A percentile compares a stretch with the other conserved stretches of the same genome.
phyloP scores from a whole-genome alignment of 2,329 filamentous ascomycete species.

The Scedosporium apiospermum region DNA sequence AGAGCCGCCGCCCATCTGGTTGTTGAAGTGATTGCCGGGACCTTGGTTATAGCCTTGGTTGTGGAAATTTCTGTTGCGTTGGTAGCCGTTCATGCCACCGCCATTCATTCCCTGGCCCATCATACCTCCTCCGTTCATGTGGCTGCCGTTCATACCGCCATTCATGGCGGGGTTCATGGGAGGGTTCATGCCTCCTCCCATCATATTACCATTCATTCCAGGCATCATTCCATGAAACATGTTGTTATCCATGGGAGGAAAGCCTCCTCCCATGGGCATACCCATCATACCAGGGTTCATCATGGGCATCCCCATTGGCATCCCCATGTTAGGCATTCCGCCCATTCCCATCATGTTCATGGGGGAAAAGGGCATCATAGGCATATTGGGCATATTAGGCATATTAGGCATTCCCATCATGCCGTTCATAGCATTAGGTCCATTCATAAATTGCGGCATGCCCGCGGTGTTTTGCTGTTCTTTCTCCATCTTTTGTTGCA shows the following conservation, averaged over 20 bases:
- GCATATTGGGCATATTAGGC: conserved; percentile 31
- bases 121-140: conserved; percentile 23
- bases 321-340: conserved; percentile 29
- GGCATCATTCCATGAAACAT: conserved; percentile 10
- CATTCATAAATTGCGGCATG: conserved; percentile 31
- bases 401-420: conserved; percentile 30
- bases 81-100: conserved; percentile 17
- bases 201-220: conserved; percentile 17
- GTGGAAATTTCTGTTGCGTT: conserved; percentile 9
- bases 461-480: conserved; percentile 26
- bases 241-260: conserved; percentile 20
- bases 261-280: conserved; percentile 25
- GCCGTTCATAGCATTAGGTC: conserved; percentile 24
- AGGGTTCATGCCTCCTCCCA: conserved; percentile 18
- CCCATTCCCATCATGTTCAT: conserved; percentile 27
- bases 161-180: conserved; percentile 21
- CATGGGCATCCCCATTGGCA: conserved; percentile 17
- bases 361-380: conserved; percentile 9
- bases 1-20: conserved; percentile 33
- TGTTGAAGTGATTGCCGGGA: conserved; percentile 10
- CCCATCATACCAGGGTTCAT: conserved; percentile 18
- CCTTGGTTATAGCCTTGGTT: conserved; percentile 17
- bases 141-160: conserved; percentile 14
- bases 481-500: conserved; percentile 46
- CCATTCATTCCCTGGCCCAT: conserved; percentile 21